Evolutionary conservation across 345 rosid genomes (phyloP).

Genomic region (Microthlaspi erraticum): DNA sequence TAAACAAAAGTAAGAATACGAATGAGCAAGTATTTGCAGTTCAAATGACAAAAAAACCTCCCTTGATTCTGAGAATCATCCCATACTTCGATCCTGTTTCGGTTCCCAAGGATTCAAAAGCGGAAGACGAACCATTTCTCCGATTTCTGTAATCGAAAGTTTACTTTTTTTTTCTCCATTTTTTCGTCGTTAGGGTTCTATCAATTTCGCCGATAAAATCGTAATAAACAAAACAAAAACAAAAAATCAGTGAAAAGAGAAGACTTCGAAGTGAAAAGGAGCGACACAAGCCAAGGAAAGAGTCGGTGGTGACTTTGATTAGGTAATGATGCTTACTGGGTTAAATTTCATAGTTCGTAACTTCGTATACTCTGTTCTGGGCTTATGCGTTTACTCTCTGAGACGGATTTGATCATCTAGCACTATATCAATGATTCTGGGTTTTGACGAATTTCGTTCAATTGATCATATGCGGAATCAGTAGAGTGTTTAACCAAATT

Average conservation of each 20-base stretch:
- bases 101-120: background rate
- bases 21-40: slow-evolving; percentile 25
- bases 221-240: background rate
- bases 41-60: slow-evolving; percentile 14
- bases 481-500: slow-evolving; percentile 5
- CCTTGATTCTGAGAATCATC: slow-evolving; percentile 1
- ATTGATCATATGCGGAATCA: slow-evolving; percentile 29
- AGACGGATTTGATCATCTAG: slow-evolving; percentile 25
- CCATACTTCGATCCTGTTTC: slow-evolving; percentile 25
- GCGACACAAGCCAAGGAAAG: background rate
- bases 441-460: slow-evolving; percentile 30
- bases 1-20: slow-evolving; percentile 12
- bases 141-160: background rate
- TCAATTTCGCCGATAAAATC: slow-evolving; percentile 31
- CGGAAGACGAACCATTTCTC: slow-evolving; percentile 18
- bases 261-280: slow-evolving; percentile 14
- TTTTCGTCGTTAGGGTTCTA: slow-evolving; percentile 37
- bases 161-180: background rate
- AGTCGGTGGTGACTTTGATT: slow-evolving; percentile 27
- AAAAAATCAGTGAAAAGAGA: background rate
- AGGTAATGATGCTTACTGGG: slow-evolving; percentile 37
- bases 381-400: slow-evolving; percentile 13
- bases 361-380: slow-evolving; percentile 33
- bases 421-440: slow-evolving; percentile 21
- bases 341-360: background rate